Percentiles rank a stretch among this genome's conserved stretches.
Conservation (phyloP, 495 filamentous ascomycete genomes). For the Neurospora cerealis region DNA sequence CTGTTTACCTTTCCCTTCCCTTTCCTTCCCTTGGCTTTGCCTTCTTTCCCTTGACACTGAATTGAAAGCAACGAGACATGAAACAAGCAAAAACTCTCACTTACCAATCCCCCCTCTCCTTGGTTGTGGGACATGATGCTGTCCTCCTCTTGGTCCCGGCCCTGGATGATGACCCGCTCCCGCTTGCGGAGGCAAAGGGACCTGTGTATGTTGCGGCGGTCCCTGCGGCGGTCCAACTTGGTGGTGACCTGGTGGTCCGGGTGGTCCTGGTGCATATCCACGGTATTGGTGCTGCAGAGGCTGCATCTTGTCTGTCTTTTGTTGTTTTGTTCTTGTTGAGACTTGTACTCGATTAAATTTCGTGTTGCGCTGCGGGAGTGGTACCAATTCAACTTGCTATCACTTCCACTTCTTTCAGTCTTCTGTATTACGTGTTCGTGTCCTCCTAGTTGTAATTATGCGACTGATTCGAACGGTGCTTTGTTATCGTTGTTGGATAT, state of each 20-base stretch:
- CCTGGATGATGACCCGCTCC: conserved; percentile 16
- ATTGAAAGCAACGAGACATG: conserved; percentile 1
- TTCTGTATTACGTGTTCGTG: background rate
- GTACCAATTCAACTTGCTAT: background rate
- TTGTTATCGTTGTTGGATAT: background rate
- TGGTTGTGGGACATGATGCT: conserved; percentile 27
- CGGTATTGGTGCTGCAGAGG: conserved; percentile 39
- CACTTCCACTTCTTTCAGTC: background rate
- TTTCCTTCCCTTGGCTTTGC: too few relatives aligned
- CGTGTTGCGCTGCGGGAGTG: background rate
- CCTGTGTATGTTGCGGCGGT: conserved; percentile 18
- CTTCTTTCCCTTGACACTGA: background rate
- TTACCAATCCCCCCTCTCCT: conserved; percentile 40
- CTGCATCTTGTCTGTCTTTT: conserved; percentile 26
- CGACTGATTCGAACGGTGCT: background rate
- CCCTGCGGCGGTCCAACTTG: background rate
- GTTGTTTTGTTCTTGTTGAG: background rate
- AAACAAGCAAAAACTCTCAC: conserved; percentile 10
- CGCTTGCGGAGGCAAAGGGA: conserved; percentile 13
- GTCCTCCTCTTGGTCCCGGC: background rate
- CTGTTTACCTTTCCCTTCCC: background rate
- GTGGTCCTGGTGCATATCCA: conserved; percentile 26
- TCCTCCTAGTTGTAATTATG: background rate
- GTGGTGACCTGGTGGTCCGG: background rate
- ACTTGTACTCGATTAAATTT: background rate